Conservation (phyloP, 352 stramenopile genomes). For the Sclerospora graminicola region DNA sequence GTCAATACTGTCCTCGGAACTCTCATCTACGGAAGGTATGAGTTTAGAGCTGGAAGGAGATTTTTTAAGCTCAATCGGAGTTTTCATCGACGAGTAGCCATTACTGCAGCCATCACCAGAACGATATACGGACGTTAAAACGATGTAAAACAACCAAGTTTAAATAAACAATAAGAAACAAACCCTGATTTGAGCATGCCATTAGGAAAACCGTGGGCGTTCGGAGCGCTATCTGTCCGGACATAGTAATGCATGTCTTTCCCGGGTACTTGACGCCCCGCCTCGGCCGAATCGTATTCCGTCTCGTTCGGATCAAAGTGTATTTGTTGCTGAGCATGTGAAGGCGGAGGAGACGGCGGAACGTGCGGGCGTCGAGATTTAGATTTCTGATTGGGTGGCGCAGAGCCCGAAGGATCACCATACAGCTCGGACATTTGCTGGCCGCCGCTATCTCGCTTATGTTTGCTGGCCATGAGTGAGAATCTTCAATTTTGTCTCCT, state of each 20-base stretch:
- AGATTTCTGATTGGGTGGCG: not conserved
- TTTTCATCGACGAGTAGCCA: conserved; percentile 45
- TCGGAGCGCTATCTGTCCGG: conserved; percentile 17
- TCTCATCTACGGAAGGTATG: conserved; percentile 50
- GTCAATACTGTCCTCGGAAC: conserved; percentile 68
- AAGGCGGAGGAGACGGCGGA: conserved; percentile 16
- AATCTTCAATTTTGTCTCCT: not conserved
- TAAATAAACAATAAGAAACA: conserved; percentile 2
- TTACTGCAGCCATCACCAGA: conserved; percentile 12
- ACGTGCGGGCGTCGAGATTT: conserved; percentile 11
- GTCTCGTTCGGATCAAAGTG: conserved; percentile 10
- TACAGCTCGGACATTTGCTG: conserved; percentile 22
- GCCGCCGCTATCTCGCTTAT: conserved; percentile 10
- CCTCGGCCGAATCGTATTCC: conserved; percentile 7
- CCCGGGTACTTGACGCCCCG: conserved; percentile 7
- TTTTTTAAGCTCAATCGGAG: conserved; percentile 40
- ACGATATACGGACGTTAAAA: not conserved
- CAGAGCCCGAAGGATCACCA: conserved; percentile 8
- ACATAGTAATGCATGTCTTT: conserved; percentile 14
- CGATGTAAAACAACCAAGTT: not conserved
- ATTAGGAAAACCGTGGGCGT: conserved; percentile 13
- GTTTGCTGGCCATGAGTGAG: conserved; percentile 12
- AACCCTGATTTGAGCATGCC: conserved; percentile 23
- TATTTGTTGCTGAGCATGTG: not conserved
- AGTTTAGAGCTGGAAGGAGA: conserved; percentile 13